A percentile compares a stretch with the other conserved stretches of the same genome.
Evolutionary conservation across 352 stramenopile species (phyloP).

Genomic region (Phytophthora multivora): DNA sequence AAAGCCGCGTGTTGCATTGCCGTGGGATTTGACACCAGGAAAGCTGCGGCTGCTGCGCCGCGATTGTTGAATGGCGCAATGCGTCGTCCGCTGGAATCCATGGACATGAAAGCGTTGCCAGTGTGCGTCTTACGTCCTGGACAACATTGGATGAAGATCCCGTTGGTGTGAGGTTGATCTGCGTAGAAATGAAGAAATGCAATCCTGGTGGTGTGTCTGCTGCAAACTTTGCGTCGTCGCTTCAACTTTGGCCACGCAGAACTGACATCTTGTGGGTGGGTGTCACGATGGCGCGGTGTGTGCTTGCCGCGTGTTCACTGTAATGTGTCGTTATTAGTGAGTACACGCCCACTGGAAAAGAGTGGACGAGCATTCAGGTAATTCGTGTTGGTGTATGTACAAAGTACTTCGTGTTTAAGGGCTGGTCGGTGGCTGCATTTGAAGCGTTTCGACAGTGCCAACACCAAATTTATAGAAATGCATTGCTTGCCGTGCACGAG

Average conservation of each 20-base stretch:
- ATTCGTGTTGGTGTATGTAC: too few relatives aligned
- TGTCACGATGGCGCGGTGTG: too few relatives aligned
- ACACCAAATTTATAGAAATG: too few relatives aligned
- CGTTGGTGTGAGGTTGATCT: background rate
- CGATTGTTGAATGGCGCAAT: slow-evolving; percentile 43
- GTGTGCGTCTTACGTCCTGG: background rate
- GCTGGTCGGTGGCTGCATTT: too few relatives aligned
- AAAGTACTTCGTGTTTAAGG: too few relatives aligned
- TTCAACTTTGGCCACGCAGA: slow-evolving; percentile 3
- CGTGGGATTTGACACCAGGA: slow-evolving; percentile 24
- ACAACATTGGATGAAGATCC: too few relatives aligned
- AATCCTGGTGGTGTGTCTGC: background rate
- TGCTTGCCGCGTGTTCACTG: too few relatives aligned
- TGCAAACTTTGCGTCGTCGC: background rate
- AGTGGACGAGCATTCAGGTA: too few relatives aligned
- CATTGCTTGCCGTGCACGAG: too few relatives aligned
- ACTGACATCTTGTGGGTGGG: background rate
- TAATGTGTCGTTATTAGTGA: too few relatives aligned
- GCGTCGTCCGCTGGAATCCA: background rate
- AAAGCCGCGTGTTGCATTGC: slow-evolving; percentile 14
- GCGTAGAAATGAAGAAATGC: slow-evolving; percentile 1
- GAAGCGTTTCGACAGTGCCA: too few relatives aligned
- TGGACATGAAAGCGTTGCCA: background rate
- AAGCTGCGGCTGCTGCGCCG: slow-evolving; percentile 5
- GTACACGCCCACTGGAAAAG: too few relatives aligned